Base-by-base conservation (phyloP, 1,284 basidiomycete genomes). In the Volvariella volvacea region DNA sequence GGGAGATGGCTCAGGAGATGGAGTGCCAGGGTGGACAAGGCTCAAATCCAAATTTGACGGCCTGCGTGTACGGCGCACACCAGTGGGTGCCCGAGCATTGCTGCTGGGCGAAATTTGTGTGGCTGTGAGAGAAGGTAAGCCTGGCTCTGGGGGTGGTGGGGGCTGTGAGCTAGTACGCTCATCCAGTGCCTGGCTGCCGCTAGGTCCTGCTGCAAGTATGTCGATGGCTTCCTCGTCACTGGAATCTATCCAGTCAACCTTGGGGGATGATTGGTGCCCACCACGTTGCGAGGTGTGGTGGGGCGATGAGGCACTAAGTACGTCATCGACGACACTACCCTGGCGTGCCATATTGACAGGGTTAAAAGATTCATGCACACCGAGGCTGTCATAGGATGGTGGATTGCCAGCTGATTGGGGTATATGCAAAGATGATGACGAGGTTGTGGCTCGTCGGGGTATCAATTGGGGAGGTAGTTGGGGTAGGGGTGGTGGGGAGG, bases 201-300 rank as follows among this genome's bases (percentile, higher is more conserved):
- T 85, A 7, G 83, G 73, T 12, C 78, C 84, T 8, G 87, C 87
- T 1, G 87, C 82, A 36, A 88, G 76, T 37, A 87, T 67, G 54
- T 87, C 78, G 45, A 90, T 86, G 10, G 85, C 88, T 60, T 90
- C 88, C 42, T 90, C 87, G 50, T 90, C 88, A 53, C 85, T 88
- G 2, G 74, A 79, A 49, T 82, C 76, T 20, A 68, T 61, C 83
- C 84, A 87, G 46, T 85, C 78, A 4, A 67, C 70, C 52, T 82
- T 82, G n/a, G 61, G 59, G 52, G 83, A 80, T 9, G 63, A 60
- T 49, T 72, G 61, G 37, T 56, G 60, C 3, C 61, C 51, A 47
- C 59, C 57, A 20, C 58, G 56, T 20, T 60, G 55, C 40, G 62
- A 59, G 39, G 52, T 50, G 22, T 60, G 56, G 12, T 61, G 60